These are phyloP conservation scores for Alliaria petiolata DNA, from an alignment of 345 rosid species.

Conservation along the genomic window DNA sequence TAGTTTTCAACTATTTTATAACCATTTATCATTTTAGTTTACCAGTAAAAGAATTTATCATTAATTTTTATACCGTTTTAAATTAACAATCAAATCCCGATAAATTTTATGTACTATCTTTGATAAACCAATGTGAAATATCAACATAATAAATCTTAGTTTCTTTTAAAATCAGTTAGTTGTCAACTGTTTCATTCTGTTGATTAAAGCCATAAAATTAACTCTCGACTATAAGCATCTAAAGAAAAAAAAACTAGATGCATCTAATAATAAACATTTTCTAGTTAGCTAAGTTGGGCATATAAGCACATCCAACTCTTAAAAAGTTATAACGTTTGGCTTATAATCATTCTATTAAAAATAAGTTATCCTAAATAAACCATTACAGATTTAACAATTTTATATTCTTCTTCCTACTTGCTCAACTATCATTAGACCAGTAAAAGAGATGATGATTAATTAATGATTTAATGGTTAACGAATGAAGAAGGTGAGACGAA, in stretches of 20 bases:
- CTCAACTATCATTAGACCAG: conserved; percentile 1
- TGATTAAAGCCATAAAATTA: background rate
- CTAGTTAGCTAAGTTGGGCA: conserved; percentile 5
- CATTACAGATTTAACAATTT: background rate
- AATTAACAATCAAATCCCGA: no score
- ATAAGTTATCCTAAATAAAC: background rate
- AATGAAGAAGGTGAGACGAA: conserved; percentile 35
- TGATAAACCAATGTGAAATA: background rate
- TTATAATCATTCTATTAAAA: conserved; percentile 3
- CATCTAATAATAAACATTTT: conserved; percentile 3
- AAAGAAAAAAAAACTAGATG: no score
- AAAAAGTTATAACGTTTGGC: conserved; percentile 15
- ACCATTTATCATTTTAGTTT: no score
- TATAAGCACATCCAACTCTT: background rate
- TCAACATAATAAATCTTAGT: background rate
- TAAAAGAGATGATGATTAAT: background rate
- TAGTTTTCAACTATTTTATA: no score
- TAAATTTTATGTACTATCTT: no score
- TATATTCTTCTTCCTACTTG: background rate
- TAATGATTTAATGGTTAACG: background rate
- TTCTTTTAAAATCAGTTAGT: background rate
- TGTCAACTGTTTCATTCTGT: background rate
- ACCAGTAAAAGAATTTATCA: no score
- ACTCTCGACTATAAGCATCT: background rate
- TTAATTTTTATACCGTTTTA: no score